phyloP scores from a whole-genome alignment of 208 protist species.

The Wallacemonas sp. region DNA sequence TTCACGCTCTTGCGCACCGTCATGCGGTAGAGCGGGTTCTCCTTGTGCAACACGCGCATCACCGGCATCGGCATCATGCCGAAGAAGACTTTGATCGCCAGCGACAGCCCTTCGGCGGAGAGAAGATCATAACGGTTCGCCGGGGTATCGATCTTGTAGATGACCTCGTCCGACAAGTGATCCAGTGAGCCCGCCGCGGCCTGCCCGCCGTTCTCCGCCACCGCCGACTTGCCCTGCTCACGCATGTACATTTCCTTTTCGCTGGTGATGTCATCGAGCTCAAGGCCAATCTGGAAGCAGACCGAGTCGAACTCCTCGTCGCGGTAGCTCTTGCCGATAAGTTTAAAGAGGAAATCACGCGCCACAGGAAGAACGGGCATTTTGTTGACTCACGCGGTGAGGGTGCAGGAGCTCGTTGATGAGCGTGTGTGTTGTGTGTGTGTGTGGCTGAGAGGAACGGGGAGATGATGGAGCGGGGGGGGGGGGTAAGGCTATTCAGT shows the following conservation, averaged over 20 bases:
- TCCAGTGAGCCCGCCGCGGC: slow-evolving; percentile 18
- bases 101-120: slow-evolving; percentile 93
- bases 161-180: slow-evolving; percentile 85
- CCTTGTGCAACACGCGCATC: slow-evolving; percentile 61
- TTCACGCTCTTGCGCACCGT: slow-evolving; percentile 79
- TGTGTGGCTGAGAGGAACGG: background rate
- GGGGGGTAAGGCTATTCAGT: too few species aligned
- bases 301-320: slow-evolving; percentile 95
- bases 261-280: slow-evolving; percentile 98
- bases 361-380: slow-evolving; percentile 90
- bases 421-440: background rate
- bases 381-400: too few species aligned
- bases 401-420: background rate
- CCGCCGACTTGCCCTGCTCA: slow-evolving; percentile 61
- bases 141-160: slow-evolving; percentile 98
- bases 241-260: slow-evolving; percentile 93
- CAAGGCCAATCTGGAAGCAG: slow-evolving; percentile 98
- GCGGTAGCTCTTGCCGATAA: slow-evolving; percentile 85
- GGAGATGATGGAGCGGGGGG: too few species aligned
- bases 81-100: slow-evolving; percentile 91
- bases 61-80: slow-evolving; percentile 55
- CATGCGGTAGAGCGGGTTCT: slow-evolving; percentile 79
- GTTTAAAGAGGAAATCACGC: slow-evolving; percentile 66
- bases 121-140: slow-evolving; percentile 99
- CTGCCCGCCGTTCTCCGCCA: background rate